phyloP scores from a whole-genome alignment of 176 grass and related monocot species.

The Musa itinerans region DNA sequence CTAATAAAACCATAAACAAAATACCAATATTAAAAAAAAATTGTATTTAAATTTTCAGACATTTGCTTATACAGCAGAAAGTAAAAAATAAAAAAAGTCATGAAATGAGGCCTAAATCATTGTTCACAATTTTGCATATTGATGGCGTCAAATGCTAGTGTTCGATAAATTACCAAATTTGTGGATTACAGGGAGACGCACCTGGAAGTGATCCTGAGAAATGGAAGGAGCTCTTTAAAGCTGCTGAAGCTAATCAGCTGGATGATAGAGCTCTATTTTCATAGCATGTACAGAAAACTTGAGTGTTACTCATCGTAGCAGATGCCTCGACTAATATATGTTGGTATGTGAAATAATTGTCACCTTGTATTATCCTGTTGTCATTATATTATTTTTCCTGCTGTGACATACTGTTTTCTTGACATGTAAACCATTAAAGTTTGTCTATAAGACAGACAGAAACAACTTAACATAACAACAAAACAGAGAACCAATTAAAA shows the following conservation, averaged over 20 bases:
- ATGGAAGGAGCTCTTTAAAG: constrained; percentile 70
- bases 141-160: constrained; percentile 1
- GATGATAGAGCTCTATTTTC: background rate
- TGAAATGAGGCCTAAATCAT: background rate
- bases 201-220: constrained; percentile 58
- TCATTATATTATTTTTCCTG: too few species aligned
- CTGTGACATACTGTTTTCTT: too few species aligned
- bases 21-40: too few species aligned
- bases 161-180: constrained; percentile 6
- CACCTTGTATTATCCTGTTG: too few species aligned
- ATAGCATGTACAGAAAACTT: background rate
- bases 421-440: too few species aligned
- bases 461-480: too few species aligned
- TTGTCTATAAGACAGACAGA: too few species aligned
- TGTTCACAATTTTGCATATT: background rate
- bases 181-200: constrained; percentile 59
- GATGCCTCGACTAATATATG: background rate
- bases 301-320: background rate
- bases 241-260: constrained; percentile 35
- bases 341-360: background rate
- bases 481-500: too few species aligned
- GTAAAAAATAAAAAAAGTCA: too few species aligned
- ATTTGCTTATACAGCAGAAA: too few species aligned
- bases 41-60: too few species aligned
- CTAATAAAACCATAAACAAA: too few species aligned